phyloP scores from a whole-genome alignment of 2,329 filamentous ascomycete genomes.

The Sporothrix pseudoabietina region DNA sequence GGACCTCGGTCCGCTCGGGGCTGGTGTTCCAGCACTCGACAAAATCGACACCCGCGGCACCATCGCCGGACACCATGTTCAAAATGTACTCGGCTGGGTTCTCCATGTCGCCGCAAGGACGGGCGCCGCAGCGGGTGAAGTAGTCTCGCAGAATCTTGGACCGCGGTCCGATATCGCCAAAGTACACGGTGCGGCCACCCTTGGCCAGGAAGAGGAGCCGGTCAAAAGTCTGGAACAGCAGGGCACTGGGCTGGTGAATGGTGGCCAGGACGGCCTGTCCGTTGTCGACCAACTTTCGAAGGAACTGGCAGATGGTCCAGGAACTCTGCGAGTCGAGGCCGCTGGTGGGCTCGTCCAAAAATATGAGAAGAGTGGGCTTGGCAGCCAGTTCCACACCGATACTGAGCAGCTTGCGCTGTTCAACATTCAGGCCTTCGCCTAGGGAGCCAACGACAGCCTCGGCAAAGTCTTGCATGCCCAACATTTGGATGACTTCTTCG shows the following conservation, averaged over 20 bases:
- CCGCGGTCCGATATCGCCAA: constrained; percentile 61
- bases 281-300: constrained; percentile 58
- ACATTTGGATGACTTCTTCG: constrained; percentile 83
- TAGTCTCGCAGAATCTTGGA: constrained; percentile 69
- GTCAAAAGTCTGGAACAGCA: constrained; percentile 34
- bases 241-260: constrained; percentile 34
- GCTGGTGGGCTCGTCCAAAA: constrained; percentile 63
- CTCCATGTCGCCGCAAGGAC: constrained; percentile 63
- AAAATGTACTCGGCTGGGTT: constrained; percentile 86
- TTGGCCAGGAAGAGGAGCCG: constrained; percentile 30
- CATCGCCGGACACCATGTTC: constrained; percentile 53
- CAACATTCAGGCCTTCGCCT: constrained; percentile 68
- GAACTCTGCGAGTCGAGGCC: constrained; percentile 66
- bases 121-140: constrained; percentile 61
- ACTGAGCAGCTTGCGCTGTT: constrained; percentile 75
- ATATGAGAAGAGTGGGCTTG: constrained; percentile 69
- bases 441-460: constrained; percentile 77
- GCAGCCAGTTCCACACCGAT: constrained; percentile 90
- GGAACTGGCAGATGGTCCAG: constrained; percentile 64
- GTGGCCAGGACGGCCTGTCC: constrained; percentile 40
- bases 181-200: constrained; percentile 33
- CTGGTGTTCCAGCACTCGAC: constrained; percentile 41
- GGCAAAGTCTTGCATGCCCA: constrained; percentile 88
- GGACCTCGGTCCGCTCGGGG: constrained; percentile 69
- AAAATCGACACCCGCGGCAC: constrained; percentile 37